A percentile compares a stretch with the other conserved stretches of the same genome.
phyloP scores from a whole-genome alignment of 768 basidiomycete species.

The Phanerodontia chrysosporium region DNA sequence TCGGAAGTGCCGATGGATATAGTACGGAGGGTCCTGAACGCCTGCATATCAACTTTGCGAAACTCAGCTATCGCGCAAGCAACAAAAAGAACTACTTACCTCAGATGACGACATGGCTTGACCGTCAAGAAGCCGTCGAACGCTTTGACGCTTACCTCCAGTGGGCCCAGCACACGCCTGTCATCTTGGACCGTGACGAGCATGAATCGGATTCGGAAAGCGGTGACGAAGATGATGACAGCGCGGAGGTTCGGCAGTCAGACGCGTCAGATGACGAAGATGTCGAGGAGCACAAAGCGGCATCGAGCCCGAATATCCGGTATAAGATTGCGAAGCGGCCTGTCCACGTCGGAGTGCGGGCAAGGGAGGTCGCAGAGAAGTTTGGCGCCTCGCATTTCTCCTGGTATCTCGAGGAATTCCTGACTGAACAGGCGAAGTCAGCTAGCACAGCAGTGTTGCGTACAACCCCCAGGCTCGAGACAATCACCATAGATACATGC shows the following conservation, averaged over 20 bases:
- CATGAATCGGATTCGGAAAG: background rate
- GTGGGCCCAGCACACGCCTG: constrained; percentile 13
- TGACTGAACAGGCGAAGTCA: background rate
- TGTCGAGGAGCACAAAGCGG: background rate
- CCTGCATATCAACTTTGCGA: constrained; percentile 42
- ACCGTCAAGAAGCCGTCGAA: constrained; percentile 30
- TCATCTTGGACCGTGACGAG: no score
- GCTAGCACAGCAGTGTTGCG: background rate
- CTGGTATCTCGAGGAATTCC: background rate
- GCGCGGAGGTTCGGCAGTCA: no score
- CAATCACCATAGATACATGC: background rate
- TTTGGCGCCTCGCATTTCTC: constrained; percentile 1
- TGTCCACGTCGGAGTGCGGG: background rate
- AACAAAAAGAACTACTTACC: constrained; percentile 22
- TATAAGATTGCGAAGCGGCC: constrained; percentile 5
- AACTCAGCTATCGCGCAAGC: constrained; percentile 25
- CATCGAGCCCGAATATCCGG: background rate
- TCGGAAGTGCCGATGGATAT: constrained; percentile 21
- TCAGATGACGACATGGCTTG: constrained; percentile 39
- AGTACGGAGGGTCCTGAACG: constrained; percentile 29
- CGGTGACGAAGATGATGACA: background rate
- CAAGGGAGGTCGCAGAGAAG: background rate
- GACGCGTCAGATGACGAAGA: background rate
- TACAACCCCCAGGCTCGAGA: background rate
- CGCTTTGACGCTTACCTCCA: constrained; percentile 24